Evolutionary conservation across 1,284 basidiomycete genomes (phyloP).

Genomic region (Porogramme epimiltina): DNA sequence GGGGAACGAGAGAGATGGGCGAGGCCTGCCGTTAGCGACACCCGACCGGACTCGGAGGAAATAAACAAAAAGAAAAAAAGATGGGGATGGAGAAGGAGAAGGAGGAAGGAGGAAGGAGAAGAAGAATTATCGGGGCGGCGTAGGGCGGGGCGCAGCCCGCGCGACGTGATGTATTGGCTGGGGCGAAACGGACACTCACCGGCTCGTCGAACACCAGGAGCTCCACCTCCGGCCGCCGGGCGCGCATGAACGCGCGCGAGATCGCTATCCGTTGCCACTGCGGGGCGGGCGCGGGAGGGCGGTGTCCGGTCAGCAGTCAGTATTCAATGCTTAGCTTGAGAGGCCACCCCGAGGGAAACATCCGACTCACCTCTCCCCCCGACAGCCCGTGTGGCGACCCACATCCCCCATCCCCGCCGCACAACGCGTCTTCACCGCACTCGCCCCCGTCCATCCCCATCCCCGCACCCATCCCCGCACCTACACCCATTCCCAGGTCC

Average conservation of each 20-base stretch:
- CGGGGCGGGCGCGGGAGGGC: background rate
- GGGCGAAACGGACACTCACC: slow-evolving; percentile 40
- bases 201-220: slow-evolving; percentile 82
- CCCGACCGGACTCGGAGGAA: too few relatives aligned
- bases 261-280: slow-evolving; percentile 88
- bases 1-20: background rate
- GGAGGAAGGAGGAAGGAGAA: background rate
- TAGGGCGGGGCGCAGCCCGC: slow-evolving; percentile 9
- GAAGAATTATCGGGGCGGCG: background rate
- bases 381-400: slow-evolving; percentile 63
- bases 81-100: too few relatives aligned
- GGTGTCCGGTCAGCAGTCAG: too few relatives aligned
- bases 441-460: slow-evolving; percentile 50
- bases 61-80: too few relatives aligned
- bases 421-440: slow-evolving; percentile 41
- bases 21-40: too few relatives aligned
- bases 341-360: slow-evolving; percentile 1
- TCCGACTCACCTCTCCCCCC: slow-evolving; percentile 80
- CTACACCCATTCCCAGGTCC: slow-evolving; percentile 39
- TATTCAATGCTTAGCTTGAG: too few relatives aligned
- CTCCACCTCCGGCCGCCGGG: slow-evolving; percentile 71
- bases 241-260: slow-evolving; percentile 82
- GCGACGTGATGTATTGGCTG: background rate
- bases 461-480: slow-evolving; percentile 4
- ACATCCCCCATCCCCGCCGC: slow-evolving; percentile 1